Evolutionary conservation across 78 protist genomes (phyloP), one percentile per base, ranked within the genome.

Genomic region (Mastigamoeba balamuthi): DNA sequence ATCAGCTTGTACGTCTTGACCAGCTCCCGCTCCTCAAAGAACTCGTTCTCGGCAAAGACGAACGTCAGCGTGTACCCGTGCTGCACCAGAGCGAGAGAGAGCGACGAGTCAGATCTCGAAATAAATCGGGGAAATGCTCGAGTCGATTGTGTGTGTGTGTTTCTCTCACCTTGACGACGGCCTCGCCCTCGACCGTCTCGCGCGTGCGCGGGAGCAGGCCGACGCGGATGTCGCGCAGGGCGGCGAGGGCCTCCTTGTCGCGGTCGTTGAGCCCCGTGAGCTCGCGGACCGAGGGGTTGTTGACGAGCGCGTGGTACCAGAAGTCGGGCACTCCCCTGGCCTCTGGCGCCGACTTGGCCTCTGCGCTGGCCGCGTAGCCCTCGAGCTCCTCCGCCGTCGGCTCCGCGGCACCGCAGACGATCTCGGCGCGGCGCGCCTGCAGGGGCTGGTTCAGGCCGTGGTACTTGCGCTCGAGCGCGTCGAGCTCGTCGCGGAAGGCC

Each of bases 41-140:
- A 87, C 63, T 39, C 75, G 84, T 87, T 87, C 58, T 69, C 72
- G 33, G 35, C 42, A 37, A 87, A 87, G 40, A 0, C 6, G 76
- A 87, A 87, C n/a, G 23, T 10, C 33, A 87, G 75, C 40, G 7
- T 6, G 76, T 77, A 87, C 7, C 91, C 91, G 17, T 9, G 17
- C 58, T 48, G 58, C 33, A 48, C n/a, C n/a, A n/a, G n/a, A n/a
- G n/a, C n/a, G n/a, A n/a, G n/a, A n/a, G n/a, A n/a, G n/a, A n/a
- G n/a, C n/a, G n/a, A n/a, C n/a, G n/a, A n/a, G n/a, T n/a, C n/a
- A n/a, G n/a, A n/a, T n/a, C n/a, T n/a, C n/a, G n/a, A n/a, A n/a
- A n/a, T n/a, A n/a, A n/a, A n/a, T n/a, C n/a, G n/a, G n/a, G n/a
- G n/a, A n/a, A n/a, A n/a, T n/a, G n/a, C n/a, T n/a, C n/a, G n/a